phyloP scores from a whole-genome alignment of 371 early-diverging fungal species.

The Rhizomucor pusillus region DNA sequence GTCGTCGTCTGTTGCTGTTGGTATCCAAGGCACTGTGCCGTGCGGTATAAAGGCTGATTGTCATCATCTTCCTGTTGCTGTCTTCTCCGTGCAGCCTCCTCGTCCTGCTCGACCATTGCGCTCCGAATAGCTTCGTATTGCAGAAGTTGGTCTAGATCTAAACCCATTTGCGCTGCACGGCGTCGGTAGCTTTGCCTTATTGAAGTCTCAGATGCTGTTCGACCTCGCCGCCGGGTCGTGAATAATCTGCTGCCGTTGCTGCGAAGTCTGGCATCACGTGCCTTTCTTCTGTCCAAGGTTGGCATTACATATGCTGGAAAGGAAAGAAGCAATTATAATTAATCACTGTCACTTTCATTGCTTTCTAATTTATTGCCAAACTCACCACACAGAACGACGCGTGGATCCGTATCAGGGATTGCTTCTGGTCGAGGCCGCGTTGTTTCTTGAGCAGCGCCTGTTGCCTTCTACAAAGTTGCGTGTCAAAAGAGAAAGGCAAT shows the following conservation, averaged over 20 bases:
- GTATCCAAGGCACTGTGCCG: slow-evolving; percentile 3
- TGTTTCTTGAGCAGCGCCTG: slow-evolving; percentile 26
- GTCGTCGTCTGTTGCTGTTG: slow-evolving; percentile 9
- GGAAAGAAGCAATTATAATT: slow-evolving; percentile 1
- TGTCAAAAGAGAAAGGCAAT: no score
- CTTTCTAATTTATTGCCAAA: not conserved
- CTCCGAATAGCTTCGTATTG: slow-evolving; percentile 87
- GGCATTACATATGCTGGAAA: slow-evolving; percentile 76
- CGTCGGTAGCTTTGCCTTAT: no score
- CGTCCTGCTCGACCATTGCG: slow-evolving; percentile 65
- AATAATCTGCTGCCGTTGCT: no score
- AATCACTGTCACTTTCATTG: not conserved
- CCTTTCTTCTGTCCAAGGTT: no score
- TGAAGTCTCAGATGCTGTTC: slow-evolving; percentile 43
- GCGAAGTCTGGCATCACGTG: no score
- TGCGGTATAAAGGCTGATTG: slow-evolving; percentile 4
- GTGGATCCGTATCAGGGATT: slow-evolving; percentile 56
- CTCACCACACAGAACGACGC: slow-evolving; percentile 75
- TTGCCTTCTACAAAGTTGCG: slow-evolving; percentile 19
- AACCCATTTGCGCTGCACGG: slow-evolving; percentile 72
- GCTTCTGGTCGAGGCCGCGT: slow-evolving; percentile 51
- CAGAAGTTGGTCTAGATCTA: slow-evolving; percentile 86
- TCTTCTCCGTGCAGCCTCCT: not conserved
- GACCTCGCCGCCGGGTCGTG: slow-evolving; percentile 33
- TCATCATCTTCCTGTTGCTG: slow-evolving; percentile 4